Evolutionary conservation across 352 stramenopile genomes (phyloP).

Genomic region (Globisporangium takayamanum): DNA sequence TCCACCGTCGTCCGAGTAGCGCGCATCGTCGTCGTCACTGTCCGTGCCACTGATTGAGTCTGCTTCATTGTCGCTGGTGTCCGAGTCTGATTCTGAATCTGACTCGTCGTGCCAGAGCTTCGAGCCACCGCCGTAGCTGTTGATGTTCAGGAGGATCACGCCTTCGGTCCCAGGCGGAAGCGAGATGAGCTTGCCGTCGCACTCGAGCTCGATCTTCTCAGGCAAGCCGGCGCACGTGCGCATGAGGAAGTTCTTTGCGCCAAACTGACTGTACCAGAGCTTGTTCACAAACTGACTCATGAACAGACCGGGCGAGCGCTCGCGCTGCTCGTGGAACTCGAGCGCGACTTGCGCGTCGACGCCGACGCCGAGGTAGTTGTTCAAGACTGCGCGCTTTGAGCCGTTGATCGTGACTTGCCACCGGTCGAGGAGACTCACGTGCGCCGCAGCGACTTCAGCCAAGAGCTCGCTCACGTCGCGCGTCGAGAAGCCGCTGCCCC

Average conservation of each 20-base stretch:
- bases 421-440: constrained; percentile 70
- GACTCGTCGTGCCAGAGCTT: constrained; percentile 86
- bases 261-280: constrained; percentile 87
- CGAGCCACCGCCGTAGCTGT: constrained; percentile 81
- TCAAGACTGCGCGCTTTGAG: constrained; percentile 56
- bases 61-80: constrained; percentile 8
- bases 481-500: constrained; percentile 89
- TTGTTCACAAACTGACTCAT: constrained; percentile 90
- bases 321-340: constrained; percentile 87
- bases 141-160: constrained; percentile 87
- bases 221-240: constrained; percentile 73
- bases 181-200: constrained; percentile 63
- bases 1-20: constrained; percentile 22
- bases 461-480: constrained; percentile 63
- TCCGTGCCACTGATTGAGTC: constrained; percentile 30
- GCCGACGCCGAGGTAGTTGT: constrained; percentile 84
- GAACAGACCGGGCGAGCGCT: constrained; percentile 83
- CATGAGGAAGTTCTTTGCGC: constrained; percentile 84
- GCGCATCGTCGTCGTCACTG: constrained; percentile 27
- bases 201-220: constrained; percentile 70
- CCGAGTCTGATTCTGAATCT: constrained; percentile 29
- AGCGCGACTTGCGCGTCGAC: constrained; percentile 88
- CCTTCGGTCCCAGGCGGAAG: constrained; percentile 75
- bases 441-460: constrained; percentile 56
- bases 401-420: constrained; percentile 72